These are phyloP conservation scores for Pleurotus giganteus DNA, from an alignment of 768 basidiomycete species.

Conservation along the genomic window DNA sequence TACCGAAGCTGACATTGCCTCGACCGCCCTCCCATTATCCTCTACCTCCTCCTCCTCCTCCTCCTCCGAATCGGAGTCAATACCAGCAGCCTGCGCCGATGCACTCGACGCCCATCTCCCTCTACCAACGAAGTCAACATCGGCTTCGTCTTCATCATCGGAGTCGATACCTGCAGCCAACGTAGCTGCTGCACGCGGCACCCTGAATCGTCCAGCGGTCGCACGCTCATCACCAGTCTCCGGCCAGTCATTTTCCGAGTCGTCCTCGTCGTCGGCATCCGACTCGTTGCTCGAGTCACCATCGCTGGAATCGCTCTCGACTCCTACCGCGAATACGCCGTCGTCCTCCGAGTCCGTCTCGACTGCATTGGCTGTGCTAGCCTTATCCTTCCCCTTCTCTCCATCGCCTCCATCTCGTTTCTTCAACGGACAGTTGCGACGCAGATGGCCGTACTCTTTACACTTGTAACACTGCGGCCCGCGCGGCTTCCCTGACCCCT, in stretches of 20 bases:
- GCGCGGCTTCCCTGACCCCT: too few relatives aligned
- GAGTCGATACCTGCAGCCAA: not conserved
- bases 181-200: not conserved
- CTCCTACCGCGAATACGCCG: not conserved
- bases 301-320: not conserved
- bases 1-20: not conserved
- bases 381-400: slow-evolving; percentile 12
- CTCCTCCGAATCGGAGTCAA: not conserved
- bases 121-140: not conserved
- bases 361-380: slow-evolving; percentile 11
- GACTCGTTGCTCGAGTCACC: not conserved
- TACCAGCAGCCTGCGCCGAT: not conserved
- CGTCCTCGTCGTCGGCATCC: not conserved
- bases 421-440: slow-evolving; percentile 20
- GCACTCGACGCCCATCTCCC: not conserved
- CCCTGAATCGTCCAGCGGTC: not conserved
- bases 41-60: too few relatives aligned
- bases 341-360: slow-evolving; percentile 11
- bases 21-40: not conserved
- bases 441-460: slow-evolving; percentile 22
- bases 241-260: not conserved
- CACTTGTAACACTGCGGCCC: slow-evolving; percentile 34
- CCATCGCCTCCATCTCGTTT: slow-evolving; percentile 10
- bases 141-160: not conserved
- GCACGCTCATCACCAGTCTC: not conserved